Conservation (phyloP, 768 basidiomycete species). For the Antrodiella citrinella region DNA sequence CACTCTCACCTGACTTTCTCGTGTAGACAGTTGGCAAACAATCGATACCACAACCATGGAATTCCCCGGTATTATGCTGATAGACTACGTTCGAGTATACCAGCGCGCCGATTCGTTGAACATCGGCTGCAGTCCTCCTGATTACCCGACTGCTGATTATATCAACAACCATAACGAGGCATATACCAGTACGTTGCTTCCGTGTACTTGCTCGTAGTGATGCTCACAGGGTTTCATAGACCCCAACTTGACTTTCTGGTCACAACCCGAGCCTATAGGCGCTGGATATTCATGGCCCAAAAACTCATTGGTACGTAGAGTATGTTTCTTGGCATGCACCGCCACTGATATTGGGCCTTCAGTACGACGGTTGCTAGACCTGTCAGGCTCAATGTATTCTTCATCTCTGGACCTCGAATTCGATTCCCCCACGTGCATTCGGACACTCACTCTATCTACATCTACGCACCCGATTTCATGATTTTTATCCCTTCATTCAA, state of each 20-base stretch:
- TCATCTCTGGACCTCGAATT: background rate
- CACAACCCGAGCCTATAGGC: slow-evolving; percentile 12
- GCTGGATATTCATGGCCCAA: slow-evolving; percentile 27
- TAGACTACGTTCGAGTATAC: slow-evolving; percentile 82
- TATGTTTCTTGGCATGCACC: background rate
- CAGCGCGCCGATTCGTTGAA: slow-evolving; percentile 52
- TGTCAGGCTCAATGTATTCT: slow-evolving; percentile 3
- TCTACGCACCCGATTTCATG: background rate
- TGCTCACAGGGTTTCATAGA: slow-evolving; percentile 16
- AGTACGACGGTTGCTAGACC: slow-evolving; percentile 10
- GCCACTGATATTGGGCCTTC: background rate
- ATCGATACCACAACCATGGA: slow-evolving; percentile 46
- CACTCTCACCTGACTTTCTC: background rate
- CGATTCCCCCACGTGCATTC: background rate
- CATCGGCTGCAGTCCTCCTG: slow-evolving; percentile 57
- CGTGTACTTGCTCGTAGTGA: background rate
- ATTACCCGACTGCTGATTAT: slow-evolving; percentile 60
- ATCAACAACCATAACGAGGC: slow-evolving; percentile 46
- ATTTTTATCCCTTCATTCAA: background rate
- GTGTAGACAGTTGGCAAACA: slow-evolving; percentile 56
- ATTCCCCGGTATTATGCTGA: slow-evolving; percentile 62
- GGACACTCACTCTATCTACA: background rate
- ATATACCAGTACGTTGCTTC: slow-evolving; percentile 42
- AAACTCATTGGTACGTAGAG: slow-evolving; percentile 19
- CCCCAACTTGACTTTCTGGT: slow-evolving; percentile 24